Conservation (phyloP, 2,329 filamentous ascomycete genomes). For the Dryadomyces quercus-mongolicae region DNA sequence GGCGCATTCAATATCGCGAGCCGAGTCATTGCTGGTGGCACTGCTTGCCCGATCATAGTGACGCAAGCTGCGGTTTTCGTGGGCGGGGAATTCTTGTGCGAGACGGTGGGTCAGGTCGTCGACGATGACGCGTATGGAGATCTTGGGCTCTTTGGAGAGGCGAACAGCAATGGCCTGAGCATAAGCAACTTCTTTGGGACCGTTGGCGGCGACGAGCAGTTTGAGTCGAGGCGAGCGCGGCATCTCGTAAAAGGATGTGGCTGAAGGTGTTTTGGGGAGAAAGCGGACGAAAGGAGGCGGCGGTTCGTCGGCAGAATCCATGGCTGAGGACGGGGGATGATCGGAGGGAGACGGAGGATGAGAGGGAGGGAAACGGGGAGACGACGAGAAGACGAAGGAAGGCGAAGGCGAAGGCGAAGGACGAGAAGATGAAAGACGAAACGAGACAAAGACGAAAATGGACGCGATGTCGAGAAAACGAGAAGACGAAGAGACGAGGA, state of each 20-base stretch:
- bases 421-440: neutral
- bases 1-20: conserved; percentile 36
- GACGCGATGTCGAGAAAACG: neutral
- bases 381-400: neutral
- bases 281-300: conserved; percentile 11
- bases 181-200: conserved; percentile 51
- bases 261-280: conserved; percentile 11
- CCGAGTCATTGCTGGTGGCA: neutral
- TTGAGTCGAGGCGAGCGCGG: conserved; percentile 30
- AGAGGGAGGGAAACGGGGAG: neutral
- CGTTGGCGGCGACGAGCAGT: conserved; percentile 54
- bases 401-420: neutral
- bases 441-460: neutral
- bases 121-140: conserved; percentile 49
- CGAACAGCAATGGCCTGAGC: conserved; percentile 54
- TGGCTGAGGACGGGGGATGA: neutral
- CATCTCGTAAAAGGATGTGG: conserved; percentile 13
- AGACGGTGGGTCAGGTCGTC: conserved; percentile 53
- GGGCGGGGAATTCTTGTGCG: conserved; percentile 48
- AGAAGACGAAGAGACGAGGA: too few relatives aligned
- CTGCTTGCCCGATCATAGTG: conserved; percentile 14
- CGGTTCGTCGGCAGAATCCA: conserved; percentile 11
- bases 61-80: conserved; percentile 39
- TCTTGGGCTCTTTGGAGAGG: conserved; percentile 51
- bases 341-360: too few relatives aligned